These are phyloP conservation scores for Cercis canadensis DNA, from an alignment of 306 rosid genomes.

Conservation along the genomic window DNA sequence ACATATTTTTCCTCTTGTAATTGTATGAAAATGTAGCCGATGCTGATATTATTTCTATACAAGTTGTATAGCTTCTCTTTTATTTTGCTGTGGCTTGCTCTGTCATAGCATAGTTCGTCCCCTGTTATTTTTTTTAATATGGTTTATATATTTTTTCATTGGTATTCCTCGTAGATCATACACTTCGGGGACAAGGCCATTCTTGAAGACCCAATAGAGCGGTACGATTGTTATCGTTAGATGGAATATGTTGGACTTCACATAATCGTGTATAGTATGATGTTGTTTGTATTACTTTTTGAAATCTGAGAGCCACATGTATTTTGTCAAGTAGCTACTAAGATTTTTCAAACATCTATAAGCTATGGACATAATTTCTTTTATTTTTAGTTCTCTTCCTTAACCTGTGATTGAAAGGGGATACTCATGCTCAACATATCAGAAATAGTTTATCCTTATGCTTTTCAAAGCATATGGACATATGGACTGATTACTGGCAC, in stretches of 20 bases:
- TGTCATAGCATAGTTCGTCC: neutral
- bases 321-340: neutral
- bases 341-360: conserved; percentile 2
- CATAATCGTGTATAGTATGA: neutral
- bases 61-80: neutral
- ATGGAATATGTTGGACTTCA: conserved; percentile 10
- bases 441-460: too few relatives aligned
- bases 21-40: neutral
- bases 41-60: neutral
- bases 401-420: conserved; percentile 6
- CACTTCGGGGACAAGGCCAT: conserved; percentile 90
- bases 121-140: neutral
- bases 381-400: conserved; percentile 16
- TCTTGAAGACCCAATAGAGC: conserved; percentile 88
- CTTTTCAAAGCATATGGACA: conserved; percentile 3
- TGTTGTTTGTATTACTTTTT: neutral
- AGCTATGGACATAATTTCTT: neutral
- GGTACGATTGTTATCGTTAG: conserved; percentile 52
- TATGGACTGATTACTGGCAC: neutral
- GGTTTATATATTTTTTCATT: conserved; percentile 21
- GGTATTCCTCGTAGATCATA: conserved; percentile 57
- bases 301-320: neutral
- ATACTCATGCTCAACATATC: neutral
- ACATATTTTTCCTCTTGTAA: neutral
- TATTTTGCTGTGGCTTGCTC: neutral